Conservation (phyloP, 257 asterid species). For the Plantago major region DNA sequence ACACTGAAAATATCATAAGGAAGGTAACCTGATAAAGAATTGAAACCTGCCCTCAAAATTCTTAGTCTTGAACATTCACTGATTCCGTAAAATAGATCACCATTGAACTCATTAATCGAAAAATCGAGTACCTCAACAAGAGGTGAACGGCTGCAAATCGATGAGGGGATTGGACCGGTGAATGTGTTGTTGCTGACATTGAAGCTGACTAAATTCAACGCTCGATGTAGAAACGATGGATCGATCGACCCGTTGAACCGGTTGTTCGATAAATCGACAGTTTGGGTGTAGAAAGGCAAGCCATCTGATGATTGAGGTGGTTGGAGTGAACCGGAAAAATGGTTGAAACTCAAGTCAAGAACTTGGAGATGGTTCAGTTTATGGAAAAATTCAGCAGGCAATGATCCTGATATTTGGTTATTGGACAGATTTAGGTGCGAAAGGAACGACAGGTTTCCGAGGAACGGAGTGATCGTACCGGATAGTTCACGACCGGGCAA, state of each 20-base stretch:
- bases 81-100: conserved; percentile 19
- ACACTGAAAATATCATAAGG: conserved; percentile 30
- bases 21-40: conserved; percentile 32
- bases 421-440: conserved; percentile 27
- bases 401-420: conserved; percentile 19
- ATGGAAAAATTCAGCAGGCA: conserved; percentile 1
- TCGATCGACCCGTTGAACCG: conserved; percentile 28
- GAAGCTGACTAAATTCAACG: conserved; percentile 22
- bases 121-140: conserved; percentile 30
- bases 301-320: neutral
- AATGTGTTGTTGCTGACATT: conserved; percentile 44
- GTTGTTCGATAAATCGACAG: conserved; percentile 35
- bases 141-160: conserved; percentile 28
- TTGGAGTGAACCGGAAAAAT: conserved; percentile 12
- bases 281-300: conserved; percentile 14
- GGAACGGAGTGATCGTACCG: conserved; percentile 22
- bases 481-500: conserved; percentile 24
- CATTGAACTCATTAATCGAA: conserved; percentile 34
- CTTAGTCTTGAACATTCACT: conserved; percentile 23
- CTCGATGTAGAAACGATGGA: conserved; percentile 12
- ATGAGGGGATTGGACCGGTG: conserved; percentile 30
- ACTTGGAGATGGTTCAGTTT: conserved; percentile 2
- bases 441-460: conserved; percentile 30
- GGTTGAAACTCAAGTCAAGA: conserved; percentile 25
- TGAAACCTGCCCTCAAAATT: conserved; percentile 38